Conservation (phyloP, 179 eudicot genomes). For the Beta macrorhiza region DNA sequence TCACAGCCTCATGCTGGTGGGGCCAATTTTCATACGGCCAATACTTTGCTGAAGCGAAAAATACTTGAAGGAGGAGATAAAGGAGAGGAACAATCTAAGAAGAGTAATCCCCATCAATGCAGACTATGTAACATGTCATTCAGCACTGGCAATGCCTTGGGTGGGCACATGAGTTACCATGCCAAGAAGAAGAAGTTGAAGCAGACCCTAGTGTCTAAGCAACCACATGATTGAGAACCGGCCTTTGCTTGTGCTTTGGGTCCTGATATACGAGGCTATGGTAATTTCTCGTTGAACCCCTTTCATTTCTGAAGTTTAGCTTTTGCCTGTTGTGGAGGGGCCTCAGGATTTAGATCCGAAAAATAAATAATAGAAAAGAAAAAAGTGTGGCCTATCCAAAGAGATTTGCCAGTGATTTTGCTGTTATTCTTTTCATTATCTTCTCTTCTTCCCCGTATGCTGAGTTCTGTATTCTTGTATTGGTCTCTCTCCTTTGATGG, state of each 20-base stretch:
- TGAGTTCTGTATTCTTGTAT: not conserved
- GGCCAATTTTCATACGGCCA: not conserved
- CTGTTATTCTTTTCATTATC: not conserved
- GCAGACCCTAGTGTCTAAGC: not conserved
- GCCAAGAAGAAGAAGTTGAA: constrained; percentile 15
- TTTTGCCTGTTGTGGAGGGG: not conserved
- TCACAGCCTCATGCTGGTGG: constrained; percentile 12
- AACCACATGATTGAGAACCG: not conserved
- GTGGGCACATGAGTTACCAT: constrained; percentile 28
- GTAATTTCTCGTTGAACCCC: not conserved
- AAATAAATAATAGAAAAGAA: too few relatives aligned
- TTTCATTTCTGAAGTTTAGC: not conserved
- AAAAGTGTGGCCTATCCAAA: not conserved
- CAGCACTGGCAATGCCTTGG: constrained; percentile 26
- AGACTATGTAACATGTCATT: constrained; percentile 19
- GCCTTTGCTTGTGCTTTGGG: not conserved
- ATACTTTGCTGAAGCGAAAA: constrained; percentile 2
- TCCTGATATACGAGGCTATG: constrained; percentile 10
- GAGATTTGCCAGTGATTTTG: not conserved
- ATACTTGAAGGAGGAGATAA: not conserved
- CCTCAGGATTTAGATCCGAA: not conserved
- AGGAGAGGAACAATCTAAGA: not conserved
- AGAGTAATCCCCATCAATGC: constrained; percentile 14
- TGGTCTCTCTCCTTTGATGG: not conserved
- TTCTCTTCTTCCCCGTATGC: not conserved